Conservation (phyloP, 352 stramenopile species). For the Pseudoperonospora humuli region DNA sequence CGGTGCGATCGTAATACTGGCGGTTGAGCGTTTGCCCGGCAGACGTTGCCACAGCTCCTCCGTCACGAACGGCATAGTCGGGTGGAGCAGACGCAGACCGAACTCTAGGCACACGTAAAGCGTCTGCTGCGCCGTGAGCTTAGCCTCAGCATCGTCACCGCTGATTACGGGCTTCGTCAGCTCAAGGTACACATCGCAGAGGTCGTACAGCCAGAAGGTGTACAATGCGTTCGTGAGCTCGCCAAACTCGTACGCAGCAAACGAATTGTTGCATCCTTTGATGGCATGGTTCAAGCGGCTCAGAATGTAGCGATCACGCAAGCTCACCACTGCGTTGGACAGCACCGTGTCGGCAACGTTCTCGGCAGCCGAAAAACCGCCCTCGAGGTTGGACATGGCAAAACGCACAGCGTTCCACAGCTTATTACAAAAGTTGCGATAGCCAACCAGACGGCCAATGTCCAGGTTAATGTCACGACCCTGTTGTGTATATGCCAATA, state of each 20-base stretch:
- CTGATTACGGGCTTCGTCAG: slow-evolving; percentile 96
- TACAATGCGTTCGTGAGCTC: slow-evolving; percentile 93
- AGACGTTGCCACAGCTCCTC: slow-evolving; percentile 90
- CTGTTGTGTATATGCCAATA: slow-evolving; percentile 93
- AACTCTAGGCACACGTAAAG: slow-evolving; percentile 83
- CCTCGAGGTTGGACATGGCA: slow-evolving; percentile 94
- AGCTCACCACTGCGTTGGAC: slow-evolving; percentile 51
- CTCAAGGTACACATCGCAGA: slow-evolving; percentile 99
- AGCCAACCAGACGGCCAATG: slow-evolving; percentile 97
- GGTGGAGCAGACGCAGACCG: slow-evolving; percentile 90
- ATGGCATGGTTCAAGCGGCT: slow-evolving; percentile 77
- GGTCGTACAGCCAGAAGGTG: slow-evolving; percentile 97
- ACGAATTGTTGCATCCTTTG: slow-evolving; percentile 68
- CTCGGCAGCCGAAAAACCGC: slow-evolving; percentile 46
- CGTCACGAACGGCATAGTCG: slow-evolving; percentile 98
- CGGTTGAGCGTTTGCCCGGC: slow-evolving; percentile 51
- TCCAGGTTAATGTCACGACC: slow-evolving; percentile 99
- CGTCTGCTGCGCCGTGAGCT: slow-evolving; percentile 74
- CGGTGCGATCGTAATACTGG: slow-evolving; percentile 72
- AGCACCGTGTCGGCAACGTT: slow-evolving; percentile 52
- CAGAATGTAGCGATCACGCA: slow-evolving; percentile 76
- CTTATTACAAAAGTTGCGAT: slow-evolving; percentile 99
- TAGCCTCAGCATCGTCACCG: slow-evolving; percentile 63
- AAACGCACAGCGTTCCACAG: slow-evolving; percentile 99
- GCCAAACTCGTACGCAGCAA: slow-evolving; percentile 94